Percentiles rank a stretch among this genome's conserved stretches.
These are phyloP conservation scores for Pythium phragmitis DNA, from an alignment of 352 stramenopile species.

Conservation along the genomic window DNA sequence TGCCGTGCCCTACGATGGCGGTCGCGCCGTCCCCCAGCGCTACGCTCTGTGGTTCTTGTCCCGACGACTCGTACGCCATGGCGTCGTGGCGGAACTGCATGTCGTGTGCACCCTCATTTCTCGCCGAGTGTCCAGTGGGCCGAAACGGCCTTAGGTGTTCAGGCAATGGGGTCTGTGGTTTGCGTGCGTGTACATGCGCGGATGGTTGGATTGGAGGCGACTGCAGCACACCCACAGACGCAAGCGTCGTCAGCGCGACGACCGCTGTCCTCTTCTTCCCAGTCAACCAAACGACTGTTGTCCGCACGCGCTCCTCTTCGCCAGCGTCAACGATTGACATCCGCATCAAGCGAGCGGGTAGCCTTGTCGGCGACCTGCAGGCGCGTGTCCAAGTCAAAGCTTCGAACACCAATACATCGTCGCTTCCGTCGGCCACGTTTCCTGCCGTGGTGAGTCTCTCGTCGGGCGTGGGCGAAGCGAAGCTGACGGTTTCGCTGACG, in stretches of 20 bases:
- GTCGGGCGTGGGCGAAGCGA: constrained; percentile 4
- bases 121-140: constrained; percentile 41
- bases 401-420: neutral
- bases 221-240: constrained; percentile 32
- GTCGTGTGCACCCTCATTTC: constrained; percentile 34
- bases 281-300: constrained; percentile 24
- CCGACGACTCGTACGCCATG: constrained; percentile 43
- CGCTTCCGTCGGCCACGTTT: neutral
- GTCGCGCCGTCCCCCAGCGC: constrained; percentile 25
- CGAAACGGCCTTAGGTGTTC: constrained; percentile 63
- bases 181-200: constrained; percentile 51
- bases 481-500: constrained; percentile 2
- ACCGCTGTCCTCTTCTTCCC: constrained; percentile 51
- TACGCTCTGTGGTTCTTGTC: constrained; percentile 36
- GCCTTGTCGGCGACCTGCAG: constrained; percentile 14
- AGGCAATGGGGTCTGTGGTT: constrained; percentile 49
- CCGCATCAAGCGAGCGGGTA: constrained; percentile 34
- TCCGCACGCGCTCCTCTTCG: constrained; percentile 18
- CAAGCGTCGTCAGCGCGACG: constrained; percentile 1
- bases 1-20: constrained; percentile 46
- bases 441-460: constrained; percentile 3
- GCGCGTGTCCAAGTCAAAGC: constrained; percentile 11
- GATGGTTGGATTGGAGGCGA: constrained; percentile 41
- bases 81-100: constrained; percentile 57
- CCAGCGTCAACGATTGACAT: constrained; percentile 30